Evolutionary conservation across 805 yeast genomes (phyloP).

Genomic region (Starmerella geochares): DNA sequence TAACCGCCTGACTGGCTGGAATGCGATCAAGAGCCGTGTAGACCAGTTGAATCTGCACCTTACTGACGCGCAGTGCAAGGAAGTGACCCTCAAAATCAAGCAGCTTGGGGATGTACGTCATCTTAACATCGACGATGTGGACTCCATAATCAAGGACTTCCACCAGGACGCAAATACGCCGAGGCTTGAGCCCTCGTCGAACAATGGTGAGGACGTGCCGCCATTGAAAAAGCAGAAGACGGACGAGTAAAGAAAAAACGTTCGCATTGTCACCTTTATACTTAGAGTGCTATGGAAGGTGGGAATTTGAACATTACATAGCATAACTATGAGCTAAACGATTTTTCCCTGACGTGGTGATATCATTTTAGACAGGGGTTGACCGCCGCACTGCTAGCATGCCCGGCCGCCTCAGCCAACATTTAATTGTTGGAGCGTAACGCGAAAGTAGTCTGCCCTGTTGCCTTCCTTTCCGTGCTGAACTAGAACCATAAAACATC

Average conservation of each 20-base stretch:
- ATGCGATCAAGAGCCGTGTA: slow-evolving; percentile 95
- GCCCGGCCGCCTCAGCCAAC: no score
- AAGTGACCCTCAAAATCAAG: slow-evolving; percentile 87
- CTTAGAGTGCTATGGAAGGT: background rate
- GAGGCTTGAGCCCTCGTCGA: slow-evolving; percentile 15
- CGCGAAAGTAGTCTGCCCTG: no score
- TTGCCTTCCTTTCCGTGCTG: no score
- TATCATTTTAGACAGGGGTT: no score
- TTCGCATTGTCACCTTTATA: no score
- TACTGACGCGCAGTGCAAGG: slow-evolving; percentile 89
- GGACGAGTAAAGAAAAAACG: slow-evolving; percentile 12
- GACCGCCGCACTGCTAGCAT: no score
- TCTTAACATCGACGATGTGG: slow-evolving; percentile 92
- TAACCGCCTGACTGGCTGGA: slow-evolving; percentile 97
- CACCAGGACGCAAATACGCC: slow-evolving; percentile 50
- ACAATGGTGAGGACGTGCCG: slow-evolving; percentile 24
- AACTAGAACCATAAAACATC: no score
- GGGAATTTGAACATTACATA: background rate
- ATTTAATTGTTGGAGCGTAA: no score
- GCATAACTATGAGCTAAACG: background rate
- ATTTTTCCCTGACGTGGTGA: background rate
- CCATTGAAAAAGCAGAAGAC: slow-evolving; percentile 31
- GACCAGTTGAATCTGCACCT: slow-evolving; percentile 87
- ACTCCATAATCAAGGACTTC: slow-evolving; percentile 86
- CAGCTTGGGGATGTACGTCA: slow-evolving; percentile 91